These are phyloP conservation scores for Kwoniella sp. DNA, from an alignment of 768 basidiomycete species.

Conservation along the genomic window DNA sequence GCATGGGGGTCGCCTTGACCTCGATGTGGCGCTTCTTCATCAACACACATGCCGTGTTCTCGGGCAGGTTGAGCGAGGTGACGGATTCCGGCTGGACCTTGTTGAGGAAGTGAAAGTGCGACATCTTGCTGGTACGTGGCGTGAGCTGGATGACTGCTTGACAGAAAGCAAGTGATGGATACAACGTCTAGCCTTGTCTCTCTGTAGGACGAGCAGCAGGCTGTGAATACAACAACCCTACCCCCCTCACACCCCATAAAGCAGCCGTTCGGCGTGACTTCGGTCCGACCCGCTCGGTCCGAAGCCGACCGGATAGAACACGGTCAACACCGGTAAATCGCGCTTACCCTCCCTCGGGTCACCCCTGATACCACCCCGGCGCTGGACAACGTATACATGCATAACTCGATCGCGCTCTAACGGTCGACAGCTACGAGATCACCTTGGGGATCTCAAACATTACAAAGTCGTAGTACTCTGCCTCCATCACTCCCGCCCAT, in stretches of 20 bases:
- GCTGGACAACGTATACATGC: conserved; percentile 6
- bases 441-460: conserved; percentile 92
- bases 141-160: neutral
- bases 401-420: neutral
- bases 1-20: conserved; percentile 30
- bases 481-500: conserved; percentile 86
- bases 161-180: too few relatives aligned
- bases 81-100: conserved; percentile 36
- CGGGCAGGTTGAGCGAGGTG: conserved; percentile 25
- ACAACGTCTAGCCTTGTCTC: too few relatives aligned
- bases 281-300: too few relatives aligned
- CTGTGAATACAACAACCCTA: too few relatives aligned
- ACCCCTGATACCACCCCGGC: too few relatives aligned
- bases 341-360: too few relatives aligned
- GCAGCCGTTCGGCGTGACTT: too few relatives aligned
- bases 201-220: too few relatives aligned
- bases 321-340: too few relatives aligned
- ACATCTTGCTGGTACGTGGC: conserved; percentile 18
- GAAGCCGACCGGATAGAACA: too few relatives aligned
- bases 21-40: conserved; percentile 32
- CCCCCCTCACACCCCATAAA: too few relatives aligned
- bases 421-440: conserved; percentile 25
- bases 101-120: conserved; percentile 34
- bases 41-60: conserved; percentile 33
- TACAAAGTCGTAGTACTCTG: conserved; percentile 94